A percentile compares a stretch with the other conserved stretches of the same genome.
Conservation (phyloP, 257 asterid species). For the Coffea eugenioides region DNA sequence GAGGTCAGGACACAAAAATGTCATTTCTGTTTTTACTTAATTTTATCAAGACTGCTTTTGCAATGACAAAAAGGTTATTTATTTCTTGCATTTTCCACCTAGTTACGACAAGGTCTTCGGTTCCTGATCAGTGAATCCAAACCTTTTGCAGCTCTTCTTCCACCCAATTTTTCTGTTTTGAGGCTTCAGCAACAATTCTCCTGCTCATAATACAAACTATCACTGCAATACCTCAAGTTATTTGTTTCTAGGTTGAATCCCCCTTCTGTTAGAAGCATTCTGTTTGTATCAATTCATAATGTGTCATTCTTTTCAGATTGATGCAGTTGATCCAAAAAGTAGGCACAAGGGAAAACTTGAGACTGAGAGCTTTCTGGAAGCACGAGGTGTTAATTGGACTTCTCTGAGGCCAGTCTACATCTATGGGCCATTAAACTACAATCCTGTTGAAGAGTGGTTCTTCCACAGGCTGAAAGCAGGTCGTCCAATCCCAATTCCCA, state of each 20-base stretch:
- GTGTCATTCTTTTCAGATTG: conserved; percentile 41
- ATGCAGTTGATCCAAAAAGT: conserved; percentile 98
- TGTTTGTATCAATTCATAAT: not conserved
- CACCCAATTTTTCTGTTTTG: not conserved
- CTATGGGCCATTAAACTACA: conserved; percentile 93
- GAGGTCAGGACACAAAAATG: conserved; percentile 43
- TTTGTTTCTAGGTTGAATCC: not conserved
- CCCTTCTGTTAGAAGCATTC: not conserved
- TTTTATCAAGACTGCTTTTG: not conserved
- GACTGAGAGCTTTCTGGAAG: conserved; percentile 75
- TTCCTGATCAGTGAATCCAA: not conserved
- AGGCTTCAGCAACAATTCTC: not conserved
- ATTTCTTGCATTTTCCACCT: not conserved
- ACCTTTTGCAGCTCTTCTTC: not conserved
- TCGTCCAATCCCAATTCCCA: conserved; percentile 92
- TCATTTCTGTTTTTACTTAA: not conserved
- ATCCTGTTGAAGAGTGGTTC: conserved; percentile 99
- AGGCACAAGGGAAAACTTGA: conserved; percentile 99
- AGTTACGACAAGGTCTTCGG: not conserved
- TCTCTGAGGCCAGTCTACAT: conserved; percentile 94
- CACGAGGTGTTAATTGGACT: conserved; percentile 82
- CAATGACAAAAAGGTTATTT: not conserved
- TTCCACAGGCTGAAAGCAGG: conserved; percentile 97
- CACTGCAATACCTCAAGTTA: not conserved
- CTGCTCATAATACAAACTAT: not conserved